Evolutionary conservation across 2,329 filamentous ascomycete genomes (phyloP), one percentile per base, ranked within the genome.

Genomic region (Neurospora crassa): DNA sequence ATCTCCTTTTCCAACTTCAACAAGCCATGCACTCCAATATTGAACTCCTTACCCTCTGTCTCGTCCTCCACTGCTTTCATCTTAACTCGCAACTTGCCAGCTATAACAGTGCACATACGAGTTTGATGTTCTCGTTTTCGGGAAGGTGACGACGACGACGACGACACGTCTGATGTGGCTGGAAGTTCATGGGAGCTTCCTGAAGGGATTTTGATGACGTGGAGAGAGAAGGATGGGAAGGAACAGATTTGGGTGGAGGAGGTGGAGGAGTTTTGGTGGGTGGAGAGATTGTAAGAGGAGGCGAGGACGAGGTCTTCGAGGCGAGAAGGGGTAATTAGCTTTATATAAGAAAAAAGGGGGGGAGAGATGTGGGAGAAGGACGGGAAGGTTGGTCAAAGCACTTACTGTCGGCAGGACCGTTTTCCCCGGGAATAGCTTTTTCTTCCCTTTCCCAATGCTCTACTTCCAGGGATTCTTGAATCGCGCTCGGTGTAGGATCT

Each of bases 11-110:
- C 78, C 43, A 87, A 78, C 68, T 80, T 78, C 72, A 86, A 84
- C 74, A 83, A 78, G 29, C 85, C 83, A 69, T 83, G 80, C 0
- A 80, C 78, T 0, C 85, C 85, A 2, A 86, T 76, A 0, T 76
- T 73, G 53, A 85, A 83, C 5, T 79, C 76, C 78, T 1, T 75
- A 63, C 14, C 14, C 0, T 24, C 45, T 53, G 14, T 11, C 1
- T 37, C 53, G 3, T 37, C 53, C 7, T 63, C 53, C 24, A 10
- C 16, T 5, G 3, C 7, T 18, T 18, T 34, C 0, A 63, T 8
- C 5, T 34, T 63, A 0, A 63, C 53, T 5, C 53, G 53, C 2
- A 63, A 18, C 29, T 63, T 63, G 4, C 53, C 53, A 18, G 53
- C 14, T 10, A 63, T 3, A 2, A 63, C 53, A 1, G 53, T 63